Evolutionary conservation across 2,329 filamentous ascomycete species (phyloP), one percentile per base, ranked within the genome.

Genomic region (Pyricularia sp.): DNA sequence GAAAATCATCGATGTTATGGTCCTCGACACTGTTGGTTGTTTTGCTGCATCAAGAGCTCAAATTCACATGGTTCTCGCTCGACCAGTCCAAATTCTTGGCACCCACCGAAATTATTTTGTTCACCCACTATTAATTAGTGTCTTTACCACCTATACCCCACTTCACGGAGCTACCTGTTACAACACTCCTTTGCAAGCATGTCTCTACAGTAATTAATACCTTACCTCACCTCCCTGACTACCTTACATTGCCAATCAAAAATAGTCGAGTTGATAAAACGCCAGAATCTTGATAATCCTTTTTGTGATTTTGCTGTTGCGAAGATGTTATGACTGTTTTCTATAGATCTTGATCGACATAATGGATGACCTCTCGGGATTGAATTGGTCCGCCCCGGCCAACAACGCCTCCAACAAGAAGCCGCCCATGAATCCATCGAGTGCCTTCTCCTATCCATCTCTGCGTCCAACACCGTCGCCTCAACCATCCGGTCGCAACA

Each of bases 341-440:
- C 63, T 30, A n/a, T 20, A 65, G 31, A 67, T 17, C 50, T 58
- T 59, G 66, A 67, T 30, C 28, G 66, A 59, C 68, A 80, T 75
- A 69, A 90, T 90, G 87, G 85, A 89, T 73, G 86, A 90, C 78
- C 83, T 89, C 66, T 83, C 84, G 65, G 83, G 85, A 72, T 81
- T 89, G 73, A 85, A 85, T 78, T 90, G 86, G 86, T 85, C 84
- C 67, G 74, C 80, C 66, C 55, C 66, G 66, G 58, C 70, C 74
- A 75, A 71, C 71, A 77, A 74, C 76, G 74, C 69, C 71, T 76
- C 58, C 58, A 61, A 26, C 58, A 83, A 84, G 76, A 77, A 79
- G 70, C 79, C 82, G 65, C 74, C 81, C 69, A 78, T 80, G 76
- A 82, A 81, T 73, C 75, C 80, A 70, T 76, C 80, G 64, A 76